phyloP scores from a whole-genome alignment of 257 asterid species.

The Plantago ovata region DNA sequence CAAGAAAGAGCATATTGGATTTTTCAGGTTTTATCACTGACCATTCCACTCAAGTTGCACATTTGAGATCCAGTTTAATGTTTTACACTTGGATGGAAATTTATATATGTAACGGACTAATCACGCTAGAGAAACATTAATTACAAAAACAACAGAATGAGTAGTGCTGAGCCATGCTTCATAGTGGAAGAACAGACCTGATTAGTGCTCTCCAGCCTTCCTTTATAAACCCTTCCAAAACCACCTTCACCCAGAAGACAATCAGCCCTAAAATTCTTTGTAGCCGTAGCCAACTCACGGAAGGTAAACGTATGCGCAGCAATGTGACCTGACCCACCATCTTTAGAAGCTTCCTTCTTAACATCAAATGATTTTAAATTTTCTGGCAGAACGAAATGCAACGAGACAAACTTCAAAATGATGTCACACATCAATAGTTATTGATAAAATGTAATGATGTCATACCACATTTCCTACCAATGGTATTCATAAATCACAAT shows the following conservation, averaged over 20 bases:
- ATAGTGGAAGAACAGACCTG: slow-evolving; percentile 39
- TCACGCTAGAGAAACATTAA: too few species aligned
- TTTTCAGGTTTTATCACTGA: too few species aligned
- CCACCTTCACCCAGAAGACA: slow-evolving; percentile 96
- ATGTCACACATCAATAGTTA: slow-evolving; percentile 5
- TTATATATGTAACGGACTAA: too few species aligned
- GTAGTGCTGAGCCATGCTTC: too few species aligned
- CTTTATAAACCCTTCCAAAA: slow-evolving; percentile 81
- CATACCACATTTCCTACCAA: too few species aligned
- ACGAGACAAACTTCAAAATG: slow-evolving; percentile 5
- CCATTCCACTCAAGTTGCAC: too few species aligned
- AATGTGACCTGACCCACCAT: slow-evolving; percentile 68
- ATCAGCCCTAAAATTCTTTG: slow-evolving; percentile 83
- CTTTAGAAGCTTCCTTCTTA: slow-evolving; percentile 57
- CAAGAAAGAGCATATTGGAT: neutral
- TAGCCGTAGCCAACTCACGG: slow-evolving; percentile 85
- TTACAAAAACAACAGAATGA: too few species aligned
- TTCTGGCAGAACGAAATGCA: slow-evolving; percentile 32
- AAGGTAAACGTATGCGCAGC: slow-evolving; percentile 89
- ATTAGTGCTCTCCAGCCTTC: slow-evolving; percentile 66
- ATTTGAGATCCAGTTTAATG: too few species aligned
- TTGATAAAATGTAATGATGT: too few species aligned
- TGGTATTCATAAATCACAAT: neutral
- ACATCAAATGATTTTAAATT: slow-evolving; percentile 50
- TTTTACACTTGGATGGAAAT: too few species aligned